Base-by-base conservation (phyloP, 352 stramenopile species). In the Phytophthora cryptogea region DNA sequence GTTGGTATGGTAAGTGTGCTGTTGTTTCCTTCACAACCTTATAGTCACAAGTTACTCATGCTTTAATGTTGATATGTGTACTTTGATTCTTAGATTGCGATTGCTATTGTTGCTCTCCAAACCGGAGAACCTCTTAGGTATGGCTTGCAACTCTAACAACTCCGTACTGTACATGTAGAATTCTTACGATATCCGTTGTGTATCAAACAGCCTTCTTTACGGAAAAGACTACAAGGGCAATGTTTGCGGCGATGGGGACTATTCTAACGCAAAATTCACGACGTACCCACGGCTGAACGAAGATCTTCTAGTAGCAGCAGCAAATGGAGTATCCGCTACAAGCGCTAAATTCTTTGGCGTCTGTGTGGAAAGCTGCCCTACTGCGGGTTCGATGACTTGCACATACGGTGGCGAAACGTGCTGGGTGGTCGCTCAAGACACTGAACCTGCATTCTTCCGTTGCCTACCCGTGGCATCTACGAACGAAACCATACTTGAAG, bases 201-300 rank as follows among this genome's bases (percentile, higher is more conserved):
- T 46, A 49, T 26, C 16, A 4, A 37, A 39, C 41, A 89, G 80
- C 32, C 63, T 96, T 10, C 66, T 95, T 17, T 96, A 92, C 55
- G 88, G 78, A 6, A 83, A 76, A 47, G 88, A 96, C 64, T 91
- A 90, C 53, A 91, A 87, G 31, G 86, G 87, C 40, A 85, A 78
- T 42, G 57, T 91, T n/a, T 96, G 88, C 33, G 88, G 88, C 8
- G 70, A 77, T 14, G 83, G 64, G 27, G 56, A 55, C n/a, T 62
- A 78, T 30, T 63, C 39, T 5, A 66, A 66, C 8, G 56, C 47
- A 13, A 63, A 57, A 16, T 86, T 89, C 52, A 92, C 86, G 23
- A 72, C 82, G 10, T 96, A 94, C 43, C 88, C 87, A 20, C 82
- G 87, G 0, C 72, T 96, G 8, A 80, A 93, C 40, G 66, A 96